Percentiles rank a stretch among this genome's conserved stretches.
Conservation (phyloP, 2,329 filamentous ascomycete genomes). For the Sporothrix mexicana region DNA sequence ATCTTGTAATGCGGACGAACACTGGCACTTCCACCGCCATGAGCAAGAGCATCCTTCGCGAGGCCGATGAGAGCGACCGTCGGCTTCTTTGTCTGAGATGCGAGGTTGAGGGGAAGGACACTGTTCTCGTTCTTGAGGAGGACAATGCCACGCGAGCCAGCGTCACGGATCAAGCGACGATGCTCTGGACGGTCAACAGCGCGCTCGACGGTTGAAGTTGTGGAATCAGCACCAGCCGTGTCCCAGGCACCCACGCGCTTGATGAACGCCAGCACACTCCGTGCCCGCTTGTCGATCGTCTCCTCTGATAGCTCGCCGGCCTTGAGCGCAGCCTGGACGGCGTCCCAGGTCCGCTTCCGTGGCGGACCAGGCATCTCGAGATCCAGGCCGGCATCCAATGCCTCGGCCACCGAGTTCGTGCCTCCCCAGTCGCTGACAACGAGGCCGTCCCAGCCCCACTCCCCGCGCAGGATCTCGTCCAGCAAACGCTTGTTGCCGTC, state of each 20-base stretch:
- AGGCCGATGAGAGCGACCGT: slow-evolving; percentile 5
- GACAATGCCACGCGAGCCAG: slow-evolving; percentile 66
- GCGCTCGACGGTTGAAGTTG: not conserved
- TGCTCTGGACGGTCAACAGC: slow-evolving; percentile 50
- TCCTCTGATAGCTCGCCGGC: not conserved
- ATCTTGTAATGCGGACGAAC: slow-evolving; percentile 72
- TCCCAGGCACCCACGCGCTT: slow-evolving; percentile 22
- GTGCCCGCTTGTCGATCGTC: not conserved
- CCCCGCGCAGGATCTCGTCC: slow-evolving; percentile 61
- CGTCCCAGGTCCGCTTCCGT: not conserved
- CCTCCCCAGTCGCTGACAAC: slow-evolving; percentile 66
- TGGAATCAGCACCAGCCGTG: not conserved
- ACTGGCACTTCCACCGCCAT: slow-evolving; percentile 70
- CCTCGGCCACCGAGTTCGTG: slow-evolving; percentile 60
- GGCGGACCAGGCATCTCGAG: slow-evolving; percentile 63
- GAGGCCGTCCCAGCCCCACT: slow-evolving; percentile 66
- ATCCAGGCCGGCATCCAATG: slow-evolving; percentile 61
- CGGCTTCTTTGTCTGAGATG: not conserved
- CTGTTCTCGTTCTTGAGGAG: slow-evolving; percentile 66
- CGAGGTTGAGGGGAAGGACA: slow-evolving; percentile 62
- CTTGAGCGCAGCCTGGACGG: not conserved
- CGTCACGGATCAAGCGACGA: slow-evolving; percentile 64
- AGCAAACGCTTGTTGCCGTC: slow-evolving; percentile 62
- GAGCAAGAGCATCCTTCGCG: slow-evolving; percentile 48
- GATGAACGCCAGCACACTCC: slow-evolving; percentile 3